Evolutionary conservation across 306 rosid genomes (phyloP).

Genomic region (Rubus idaeus): DNA sequence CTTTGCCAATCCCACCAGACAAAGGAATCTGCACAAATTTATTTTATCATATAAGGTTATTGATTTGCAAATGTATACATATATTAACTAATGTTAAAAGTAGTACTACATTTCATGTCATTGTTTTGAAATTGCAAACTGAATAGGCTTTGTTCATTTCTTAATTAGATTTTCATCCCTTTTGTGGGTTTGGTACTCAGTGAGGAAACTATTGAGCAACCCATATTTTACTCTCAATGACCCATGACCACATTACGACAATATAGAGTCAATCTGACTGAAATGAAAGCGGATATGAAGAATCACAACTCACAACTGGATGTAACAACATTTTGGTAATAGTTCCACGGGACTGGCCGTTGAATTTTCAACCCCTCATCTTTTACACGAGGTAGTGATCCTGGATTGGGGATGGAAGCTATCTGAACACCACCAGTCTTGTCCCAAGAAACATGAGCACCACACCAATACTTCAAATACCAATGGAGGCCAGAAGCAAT

Average conservation of each 20-base stretch:
- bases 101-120: background rate
- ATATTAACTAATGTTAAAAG: background rate
- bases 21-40: constrained; percentile 67
- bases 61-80: background rate
- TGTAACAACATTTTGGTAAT: constrained; percentile 96
- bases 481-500: constrained; percentile 88
- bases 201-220: background rate
- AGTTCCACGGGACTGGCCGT: constrained; percentile 89
- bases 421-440: constrained; percentile 87
- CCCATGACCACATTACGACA: background rate
- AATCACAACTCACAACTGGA: constrained; percentile 77
- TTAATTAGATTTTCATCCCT: background rate
- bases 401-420: constrained; percentile 75
- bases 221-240: background rate
- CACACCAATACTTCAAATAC: constrained; percentile 91
- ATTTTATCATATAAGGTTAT: background rate
- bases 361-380: constrained; percentile 56
- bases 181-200: background rate
- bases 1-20: constrained; percentile 99
- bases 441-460: constrained; percentile 91
- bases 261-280: background rate
- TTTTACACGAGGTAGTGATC: constrained; percentile 69
- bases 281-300: constrained; percentile 12
- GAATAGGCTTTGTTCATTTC: background rate
- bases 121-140: background rate